These are phyloP conservation scores for Pyropia yezoensis DNA, from an alignment of 23 red algal species.

Conservation along the genomic window DNA sequence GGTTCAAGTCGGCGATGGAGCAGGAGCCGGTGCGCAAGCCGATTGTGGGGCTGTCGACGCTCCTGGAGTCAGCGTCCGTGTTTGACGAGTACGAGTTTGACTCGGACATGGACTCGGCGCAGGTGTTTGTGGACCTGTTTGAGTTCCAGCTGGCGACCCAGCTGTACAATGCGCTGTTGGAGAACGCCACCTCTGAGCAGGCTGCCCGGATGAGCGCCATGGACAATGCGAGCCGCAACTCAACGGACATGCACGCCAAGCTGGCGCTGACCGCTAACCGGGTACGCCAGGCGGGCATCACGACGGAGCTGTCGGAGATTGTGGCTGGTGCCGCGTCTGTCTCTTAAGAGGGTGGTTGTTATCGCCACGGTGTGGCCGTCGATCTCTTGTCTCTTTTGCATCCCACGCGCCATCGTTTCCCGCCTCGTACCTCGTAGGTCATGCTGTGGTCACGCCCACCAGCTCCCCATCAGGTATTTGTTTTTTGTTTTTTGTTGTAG, in stretches of 20 bases:
- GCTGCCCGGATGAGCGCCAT: conserved; percentile 90
- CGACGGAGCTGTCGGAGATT: conserved; percentile 89
- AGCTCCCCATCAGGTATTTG: too few relatives aligned
- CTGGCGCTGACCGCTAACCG: conserved; percentile 90
- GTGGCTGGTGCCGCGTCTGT: conserved; percentile 65
- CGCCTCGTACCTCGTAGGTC: too few relatives aligned
- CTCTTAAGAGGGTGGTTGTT: too few relatives aligned
- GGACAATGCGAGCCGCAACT: conserved; percentile 87
- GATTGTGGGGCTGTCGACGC: conserved; percentile 60
- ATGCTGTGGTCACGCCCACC: too few relatives aligned
- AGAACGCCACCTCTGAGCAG: conserved; percentile 95
- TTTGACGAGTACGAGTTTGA: conserved; percentile 99
- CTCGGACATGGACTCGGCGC: conserved; percentile 89
- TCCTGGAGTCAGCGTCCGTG: conserved; percentile 71
- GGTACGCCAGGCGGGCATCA: conserved; percentile 90
- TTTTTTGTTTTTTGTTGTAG: too few relatives aligned
- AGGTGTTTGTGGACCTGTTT: conserved; percentile 92
- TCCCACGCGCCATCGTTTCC: too few relatives aligned
- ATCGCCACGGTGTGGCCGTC: too few relatives aligned
- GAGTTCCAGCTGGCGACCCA: conserved; percentile 95
- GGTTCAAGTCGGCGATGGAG: conserved; percentile 87
- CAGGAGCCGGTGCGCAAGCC: conserved; percentile 55
- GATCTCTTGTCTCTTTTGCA: too few relatives aligned
- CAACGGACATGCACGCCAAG: conserved; percentile 81
- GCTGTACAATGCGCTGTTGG: conserved; percentile 71